Evolutionary conservation across 2,329 filamentous ascomycete genomes (phyloP).

Genomic region (Fusarium gaditjirri): DNA sequence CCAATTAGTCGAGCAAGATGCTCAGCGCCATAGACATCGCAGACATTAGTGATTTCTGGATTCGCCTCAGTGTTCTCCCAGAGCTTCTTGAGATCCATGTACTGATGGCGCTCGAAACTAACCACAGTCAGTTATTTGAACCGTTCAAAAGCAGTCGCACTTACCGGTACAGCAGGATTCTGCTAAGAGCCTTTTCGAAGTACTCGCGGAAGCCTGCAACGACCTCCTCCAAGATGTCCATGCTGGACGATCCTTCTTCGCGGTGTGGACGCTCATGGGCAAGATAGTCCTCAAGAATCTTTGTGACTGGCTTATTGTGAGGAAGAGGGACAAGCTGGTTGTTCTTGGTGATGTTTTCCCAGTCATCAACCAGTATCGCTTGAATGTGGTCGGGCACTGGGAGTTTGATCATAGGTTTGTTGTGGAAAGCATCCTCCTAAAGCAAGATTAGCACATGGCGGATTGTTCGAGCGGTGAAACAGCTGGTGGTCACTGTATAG

Average conservation of each 20-base stretch:
- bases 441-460: constrained; percentile 27
- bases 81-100: constrained; percentile 77
- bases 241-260: constrained; percentile 72
- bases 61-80: constrained; percentile 72
- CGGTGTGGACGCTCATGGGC: constrained; percentile 75
- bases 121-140: constrained; percentile 35
- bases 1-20: constrained; percentile 90
- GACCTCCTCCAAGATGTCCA: constrained; percentile 90
- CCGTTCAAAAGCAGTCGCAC: constrained; percentile 18
- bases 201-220: constrained; percentile 89
- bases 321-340: constrained; percentile 89
- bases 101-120: constrained; percentile 91
- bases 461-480: not conserved
- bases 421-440: constrained; percentile 89
- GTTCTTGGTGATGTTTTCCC: constrained; percentile 98
- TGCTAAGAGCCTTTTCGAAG: constrained; percentile 89
- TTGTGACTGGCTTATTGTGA: constrained; percentile 76
- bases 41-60: constrained; percentile 75
- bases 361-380: constrained; percentile 93
- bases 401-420: constrained; percentile 85
- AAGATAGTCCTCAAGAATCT: constrained; percentile 85
- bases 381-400: constrained; percentile 90
- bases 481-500: not conserved
- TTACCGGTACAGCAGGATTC: constrained; percentile 85
- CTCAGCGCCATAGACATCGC: constrained; percentile 91